phyloP scores from a whole-genome alignment of 2,329 filamentous ascomycete species.

The Myotisia sp. region DNA sequence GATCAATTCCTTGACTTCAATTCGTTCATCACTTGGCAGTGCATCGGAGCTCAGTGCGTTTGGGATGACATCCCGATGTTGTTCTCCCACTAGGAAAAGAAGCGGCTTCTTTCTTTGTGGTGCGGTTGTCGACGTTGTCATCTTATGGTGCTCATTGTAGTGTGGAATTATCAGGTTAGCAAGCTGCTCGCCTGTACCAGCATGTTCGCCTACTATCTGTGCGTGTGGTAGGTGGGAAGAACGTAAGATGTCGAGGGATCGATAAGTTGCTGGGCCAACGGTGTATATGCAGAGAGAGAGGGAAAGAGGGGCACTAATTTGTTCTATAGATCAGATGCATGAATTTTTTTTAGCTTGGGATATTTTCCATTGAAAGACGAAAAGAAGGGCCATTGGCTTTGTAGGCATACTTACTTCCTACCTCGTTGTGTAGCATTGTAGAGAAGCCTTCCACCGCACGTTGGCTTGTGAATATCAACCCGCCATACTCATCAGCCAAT shows the following conservation, averaged over 20 bases:
- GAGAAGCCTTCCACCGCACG: slow-evolving; percentile 35
- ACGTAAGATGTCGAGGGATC: slow-evolving; percentile 47
- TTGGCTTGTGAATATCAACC: slow-evolving; percentile 37
- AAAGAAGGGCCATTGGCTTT: slow-evolving; percentile 1
- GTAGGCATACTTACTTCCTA: slow-evolving; percentile 16
- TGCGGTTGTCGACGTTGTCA: slow-evolving; percentile 17
- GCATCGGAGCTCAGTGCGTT: slow-evolving; percentile 52
- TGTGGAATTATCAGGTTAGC: slow-evolving; percentile 65
- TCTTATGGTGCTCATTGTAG: slow-evolving; percentile 38
- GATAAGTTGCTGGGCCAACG: slow-evolving; percentile 40
- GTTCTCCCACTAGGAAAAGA: slow-evolving; percentile 81
- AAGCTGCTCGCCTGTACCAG: slow-evolving; percentile 71
- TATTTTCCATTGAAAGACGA: too few relatives aligned
- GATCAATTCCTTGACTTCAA: slow-evolving; percentile 61
- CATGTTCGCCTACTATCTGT: slow-evolving; percentile 61
- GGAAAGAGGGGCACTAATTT: slow-evolving; percentile 12
- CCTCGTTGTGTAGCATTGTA: slow-evolving; percentile 20
- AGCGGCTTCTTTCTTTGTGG: slow-evolving; percentile 34
- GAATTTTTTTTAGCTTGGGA: too few relatives aligned
- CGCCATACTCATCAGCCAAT: slow-evolving; percentile 27
- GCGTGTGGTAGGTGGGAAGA: slow-evolving; percentile 33
- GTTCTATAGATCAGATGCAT: slow-evolving; percentile 3
- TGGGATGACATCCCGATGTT: slow-evolving; percentile 79
- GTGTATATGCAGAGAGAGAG: slow-evolving; percentile 28
- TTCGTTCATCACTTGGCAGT: slow-evolving; percentile 38